Base-by-base conservation (phyloP, 2,329 filamentous ascomycete species). In the Trichophyton schoenleinii region DNA sequence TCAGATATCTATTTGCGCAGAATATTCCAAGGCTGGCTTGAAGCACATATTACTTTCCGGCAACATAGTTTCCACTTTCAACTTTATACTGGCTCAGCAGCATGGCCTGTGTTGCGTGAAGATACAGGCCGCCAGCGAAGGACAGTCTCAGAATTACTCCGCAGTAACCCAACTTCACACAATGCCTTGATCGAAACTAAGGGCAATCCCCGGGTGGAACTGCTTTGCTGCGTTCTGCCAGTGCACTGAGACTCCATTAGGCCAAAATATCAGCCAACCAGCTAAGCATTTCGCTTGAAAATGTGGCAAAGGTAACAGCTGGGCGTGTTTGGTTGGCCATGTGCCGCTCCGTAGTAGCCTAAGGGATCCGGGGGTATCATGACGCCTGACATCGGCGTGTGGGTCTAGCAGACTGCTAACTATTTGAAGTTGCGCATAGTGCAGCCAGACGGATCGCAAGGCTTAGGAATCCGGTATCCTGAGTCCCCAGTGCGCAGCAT, bases 251-350 rank as follows among this genome's bases (percentile, higher is more conserved):
- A 48, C 41, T 28, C 22, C 7, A n/a, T 38, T 38, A 52, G 25
- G 20, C 36, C 22, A 7, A 61, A 52, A 44, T 57, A 58, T 3
- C 25, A 36, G 34, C 49, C 60, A 22, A 58, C 31, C 18, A 46
- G 34, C 25, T 46, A 2, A 61, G 11, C 20, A 61, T 48, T 28
- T 61, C 60, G 22, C 42, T 61, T 8, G 60, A 52, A 31, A 57
- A 8, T 22, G n/a, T 44, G 44, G 44, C 46, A 38, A 61, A 44
- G 20, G 38, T 36, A 25, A 22, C 22, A 34, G 52, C 36, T 57
- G 13, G 13, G 18, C 28, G 13, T 18, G 13, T 31, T 34, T 28
- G 34, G 9, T 38, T 13, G 34, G 34, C 34, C 34, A 38, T 38
- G 34, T 38, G 34, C 9, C 3, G 11, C 34, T 3, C 11, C 9